These are phyloP conservation scores for Mycena citricolor DNA, from an alignment of 1,284 basidiomycete species.

Conservation along the genomic window DNA sequence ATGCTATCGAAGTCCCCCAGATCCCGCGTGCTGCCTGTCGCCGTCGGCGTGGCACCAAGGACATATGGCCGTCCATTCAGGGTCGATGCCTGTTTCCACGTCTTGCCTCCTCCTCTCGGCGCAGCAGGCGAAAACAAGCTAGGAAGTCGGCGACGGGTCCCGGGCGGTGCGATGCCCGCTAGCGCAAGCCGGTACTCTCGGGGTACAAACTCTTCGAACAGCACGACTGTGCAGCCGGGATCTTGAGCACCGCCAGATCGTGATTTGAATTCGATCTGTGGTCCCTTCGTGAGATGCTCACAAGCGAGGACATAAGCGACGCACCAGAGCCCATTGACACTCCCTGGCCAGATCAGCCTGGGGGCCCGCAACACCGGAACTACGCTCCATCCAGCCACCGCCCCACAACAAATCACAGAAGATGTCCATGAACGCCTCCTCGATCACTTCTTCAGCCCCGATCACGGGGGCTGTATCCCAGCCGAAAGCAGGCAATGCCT, in stretches of 20 bases:
- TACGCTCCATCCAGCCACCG: slow-evolving; percentile 76
- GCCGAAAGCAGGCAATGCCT: slow-evolving; percentile 74
- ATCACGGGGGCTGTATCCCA: slow-evolving; percentile 84
- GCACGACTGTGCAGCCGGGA: slow-evolving; percentile 52
- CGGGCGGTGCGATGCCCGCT: slow-evolving; percentile 30
- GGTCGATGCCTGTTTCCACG: slow-evolving; percentile 74
- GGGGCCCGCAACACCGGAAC: slow-evolving; percentile 53
- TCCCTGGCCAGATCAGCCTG: slow-evolving; percentile 73
- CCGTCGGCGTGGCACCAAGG: slow-evolving; percentile 48
- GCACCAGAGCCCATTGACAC: slow-evolving; percentile 88
- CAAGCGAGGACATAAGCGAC: slow-evolving; percentile 30
- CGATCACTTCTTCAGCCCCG: slow-evolving; percentile 71
- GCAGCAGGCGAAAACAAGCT: slow-evolving; percentile 34
- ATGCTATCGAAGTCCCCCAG: slow-evolving; percentile 82
- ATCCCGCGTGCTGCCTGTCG: slow-evolving; percentile 64
- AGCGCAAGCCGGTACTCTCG: slow-evolving; percentile 81
- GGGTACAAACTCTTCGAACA: slow-evolving; percentile 89
- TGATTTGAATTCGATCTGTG: slow-evolving; percentile 82
- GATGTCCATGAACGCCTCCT: slow-evolving; percentile 85
- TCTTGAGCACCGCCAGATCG: slow-evolving; percentile 33
- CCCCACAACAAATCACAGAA: slow-evolving; percentile 86
- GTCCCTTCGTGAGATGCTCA: neutral
- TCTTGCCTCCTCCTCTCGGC: slow-evolving; percentile 14
- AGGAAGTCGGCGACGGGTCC: slow-evolving; percentile 37
- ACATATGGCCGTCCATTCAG: slow-evolving; percentile 76